A percentile compares a stretch with the other conserved stretches of the same genome.
phyloP scores from a whole-genome alignment of 306 rosid species.

The Ormosia emarginata region DNA sequence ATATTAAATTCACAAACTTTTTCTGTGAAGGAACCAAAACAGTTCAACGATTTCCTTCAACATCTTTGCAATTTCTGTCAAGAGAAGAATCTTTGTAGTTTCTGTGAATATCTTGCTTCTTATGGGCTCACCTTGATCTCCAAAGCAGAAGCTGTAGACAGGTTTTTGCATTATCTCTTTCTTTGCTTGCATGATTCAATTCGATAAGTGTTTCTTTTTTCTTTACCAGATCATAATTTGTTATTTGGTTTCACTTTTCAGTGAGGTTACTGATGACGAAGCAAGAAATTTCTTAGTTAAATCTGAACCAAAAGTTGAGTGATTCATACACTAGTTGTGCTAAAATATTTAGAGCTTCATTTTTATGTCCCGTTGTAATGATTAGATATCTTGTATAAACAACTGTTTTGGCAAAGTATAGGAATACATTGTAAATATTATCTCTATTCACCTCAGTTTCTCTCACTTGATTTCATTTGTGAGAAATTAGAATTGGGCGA shows the following conservation, averaged over 20 bases:
- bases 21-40: constrained; percentile 73
- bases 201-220: not conserved
- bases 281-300: constrained; percentile 65
- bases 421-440: not conserved
- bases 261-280: constrained; percentile 77
- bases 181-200: not conserved
- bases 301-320: constrained; percentile 44
- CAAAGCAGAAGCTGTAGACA: constrained; percentile 78
- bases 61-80: constrained; percentile 57
- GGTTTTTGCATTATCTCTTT: constrained; percentile 35
- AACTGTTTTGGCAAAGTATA: not conserved
- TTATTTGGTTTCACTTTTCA: constrained; percentile 37
- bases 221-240: not conserved
- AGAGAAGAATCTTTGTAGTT: constrained; percentile 48
- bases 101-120: constrained; percentile 64
- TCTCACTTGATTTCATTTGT: not conserved
- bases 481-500: not conserved
- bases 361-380: not conserved
- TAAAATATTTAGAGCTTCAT: not conserved
- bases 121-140: constrained; percentile 59
- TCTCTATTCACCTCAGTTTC: not conserved
- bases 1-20: not conserved
- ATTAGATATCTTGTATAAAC: not conserved
- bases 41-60: constrained; percentile 70
- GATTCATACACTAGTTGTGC: not conserved